Conservation (phyloP, 1,284 basidiomycete genomes). For the Ustilago lituana region DNA sequence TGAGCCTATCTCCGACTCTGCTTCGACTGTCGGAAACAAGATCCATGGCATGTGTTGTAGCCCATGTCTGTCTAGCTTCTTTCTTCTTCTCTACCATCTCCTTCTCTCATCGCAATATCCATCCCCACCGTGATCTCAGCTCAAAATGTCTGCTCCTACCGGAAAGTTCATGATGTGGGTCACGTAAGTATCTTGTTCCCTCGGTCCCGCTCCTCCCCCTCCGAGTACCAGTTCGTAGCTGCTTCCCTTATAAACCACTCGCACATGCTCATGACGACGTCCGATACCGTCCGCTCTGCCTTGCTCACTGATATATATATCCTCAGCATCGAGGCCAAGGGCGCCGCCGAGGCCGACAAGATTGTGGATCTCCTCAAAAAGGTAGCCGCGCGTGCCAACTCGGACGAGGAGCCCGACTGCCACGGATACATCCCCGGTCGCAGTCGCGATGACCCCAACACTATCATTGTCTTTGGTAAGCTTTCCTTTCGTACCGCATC, state of each 20-base stretch:
- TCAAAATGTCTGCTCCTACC: constrained; percentile 38
- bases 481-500: neutral
- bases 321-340: constrained; percentile 43
- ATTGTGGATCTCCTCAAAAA: constrained; percentile 39
- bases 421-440: constrained; percentile 34
- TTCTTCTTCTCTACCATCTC: neutral
- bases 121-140: neutral
- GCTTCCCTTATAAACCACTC: no score
- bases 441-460: constrained; percentile 43
- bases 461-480: constrained; percentile 44
- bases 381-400: constrained; percentile 37
- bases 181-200: constrained; percentile 30
- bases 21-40: neutral
- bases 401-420: constrained; percentile 49
- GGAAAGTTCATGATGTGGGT: constrained; percentile 42
- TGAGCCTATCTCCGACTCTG: constrained; percentile 3
- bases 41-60: no score
- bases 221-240: no score
- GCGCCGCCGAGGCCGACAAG: constrained; percentile 39
- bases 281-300: no score
- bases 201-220: no score
- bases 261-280: no score
- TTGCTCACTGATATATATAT: no score
- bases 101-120: neutral
- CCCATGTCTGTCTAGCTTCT: no score